phyloP scores from a whole-genome alignment of 2,329 filamentous ascomycete species.

The Colletotrichum kahawae region DNA sequence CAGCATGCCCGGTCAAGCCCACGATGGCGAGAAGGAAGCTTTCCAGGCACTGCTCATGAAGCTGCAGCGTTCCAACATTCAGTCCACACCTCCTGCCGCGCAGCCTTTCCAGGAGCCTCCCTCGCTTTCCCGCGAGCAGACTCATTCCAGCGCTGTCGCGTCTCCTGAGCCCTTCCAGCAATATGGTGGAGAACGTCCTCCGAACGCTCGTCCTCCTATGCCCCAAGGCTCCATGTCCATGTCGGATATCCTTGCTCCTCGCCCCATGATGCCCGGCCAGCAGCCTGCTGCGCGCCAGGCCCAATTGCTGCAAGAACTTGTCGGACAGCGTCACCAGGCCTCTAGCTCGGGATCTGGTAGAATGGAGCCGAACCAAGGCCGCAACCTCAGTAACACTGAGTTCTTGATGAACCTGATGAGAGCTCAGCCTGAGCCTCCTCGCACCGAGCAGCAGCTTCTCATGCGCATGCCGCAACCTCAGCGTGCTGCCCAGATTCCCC shows the following conservation, averaged over 20 bases:
- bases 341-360: conserved; percentile 55
- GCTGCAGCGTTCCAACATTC: conserved; percentile 65
- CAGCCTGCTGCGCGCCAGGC: conserved; percentile 56
- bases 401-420: conserved; percentile 86
- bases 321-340: conserved; percentile 62
- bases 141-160: conserved; percentile 36
- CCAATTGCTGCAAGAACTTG: conserved; percentile 65
- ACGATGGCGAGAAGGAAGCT: conserved; percentile 79
- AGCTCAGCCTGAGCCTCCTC: conserved; percentile 52
- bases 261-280: conserved; percentile 52
- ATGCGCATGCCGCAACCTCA: conserved; percentile 59
- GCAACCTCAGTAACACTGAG: conserved; percentile 73
- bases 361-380: conserved; percentile 46
- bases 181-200: conserved; percentile 49
- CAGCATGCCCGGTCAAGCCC: conserved; percentile 39
- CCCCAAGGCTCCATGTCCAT: conserved; percentile 42
- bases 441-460: conserved; percentile 52
- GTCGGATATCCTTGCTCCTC: conserved; percentile 59
- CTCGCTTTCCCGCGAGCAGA: conserved; percentile 28
- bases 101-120: conserved; percentile 49
- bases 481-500: conserved; percentile 51
- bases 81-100: conserved; percentile 48
- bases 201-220: conserved; percentile 46
- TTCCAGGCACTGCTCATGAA: conserved; percentile 85
- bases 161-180: conserved; percentile 56